Conservation (phyloP, 2,329 filamentous ascomycete genomes). For the Diplodia sapinea region DNA sequence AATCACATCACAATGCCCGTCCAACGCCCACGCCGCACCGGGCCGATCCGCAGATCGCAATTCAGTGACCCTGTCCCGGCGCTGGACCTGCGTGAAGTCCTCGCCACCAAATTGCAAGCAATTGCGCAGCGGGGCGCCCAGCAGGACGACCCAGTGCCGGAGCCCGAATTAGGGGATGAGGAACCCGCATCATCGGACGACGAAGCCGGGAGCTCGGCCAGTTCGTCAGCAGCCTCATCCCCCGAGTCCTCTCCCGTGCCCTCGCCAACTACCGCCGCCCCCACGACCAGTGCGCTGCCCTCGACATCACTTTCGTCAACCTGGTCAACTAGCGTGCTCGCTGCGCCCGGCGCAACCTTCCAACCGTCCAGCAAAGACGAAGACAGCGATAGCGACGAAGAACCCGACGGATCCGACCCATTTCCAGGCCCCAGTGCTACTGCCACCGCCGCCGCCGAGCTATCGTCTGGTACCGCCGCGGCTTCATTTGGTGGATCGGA, state of each 20-base stretch:
- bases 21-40: constrained; percentile 11
- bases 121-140: constrained; percentile 24
- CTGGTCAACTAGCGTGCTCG: not conserved
- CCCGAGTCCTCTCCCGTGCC: constrained; percentile 6
- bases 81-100: constrained; percentile 20
- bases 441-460: not conserved
- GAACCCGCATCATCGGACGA: constrained; percentile 11
- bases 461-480: not conserved
- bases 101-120: constrained; percentile 8
- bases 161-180: not conserved
- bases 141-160: not conserved
- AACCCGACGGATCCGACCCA: not conserved
- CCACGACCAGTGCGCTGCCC: constrained; percentile 3
- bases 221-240: constrained; percentile 16
- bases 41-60: constrained; percentile 31
- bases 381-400: constrained; percentile 17
- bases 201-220: constrained; percentile 14
- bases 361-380: not conserved
- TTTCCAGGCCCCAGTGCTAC: not conserved
- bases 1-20: not conserved
- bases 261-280: constrained; percentile 10
- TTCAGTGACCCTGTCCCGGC: constrained; percentile 10
- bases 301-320: constrained; percentile 7
- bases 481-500: not conserved
- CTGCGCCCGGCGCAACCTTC: constrained; percentile 1